Conservation (phyloP, 2,329 filamentous ascomycete genomes). For the Aspergillus hortae region DNA sequence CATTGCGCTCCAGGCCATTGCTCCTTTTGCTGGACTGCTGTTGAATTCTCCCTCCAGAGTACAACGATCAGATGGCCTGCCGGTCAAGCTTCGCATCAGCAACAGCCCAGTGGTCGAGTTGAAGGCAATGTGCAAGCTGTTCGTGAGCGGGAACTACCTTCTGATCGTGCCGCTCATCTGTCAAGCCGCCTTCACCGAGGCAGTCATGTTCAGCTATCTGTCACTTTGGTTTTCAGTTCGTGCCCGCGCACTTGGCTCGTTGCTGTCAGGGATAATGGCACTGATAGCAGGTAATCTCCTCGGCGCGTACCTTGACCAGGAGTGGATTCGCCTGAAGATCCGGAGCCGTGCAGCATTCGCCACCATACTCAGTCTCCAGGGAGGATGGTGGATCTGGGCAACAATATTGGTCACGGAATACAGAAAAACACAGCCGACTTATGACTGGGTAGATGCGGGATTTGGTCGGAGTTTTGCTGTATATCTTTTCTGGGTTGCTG, state of each 20-base stretch:
- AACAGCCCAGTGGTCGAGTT: conserved; percentile 58
- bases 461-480: conserved; percentile 66
- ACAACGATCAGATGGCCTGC: conserved; percentile 61
- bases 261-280: conserved; percentile 65
- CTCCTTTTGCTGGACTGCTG: conserved; percentile 62
- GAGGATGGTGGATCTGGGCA: conserved; percentile 70
- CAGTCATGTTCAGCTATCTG: conserved; percentile 69
- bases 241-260: conserved; percentile 65
- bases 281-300: conserved; percentile 64
- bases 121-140: conserved; percentile 55
- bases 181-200: conserved; percentile 67
- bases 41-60: conserved; percentile 61
- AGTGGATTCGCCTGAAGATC: conserved; percentile 50
- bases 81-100: conserved; percentile 57
- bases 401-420: conserved; percentile 64
- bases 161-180: conserved; percentile 65
- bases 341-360: conserved; percentile 56
- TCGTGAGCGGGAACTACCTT: conserved; percentile 60
- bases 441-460: conserved; percentile 62
- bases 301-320: conserved; percentile 63
- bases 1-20: conserved; percentile 65
- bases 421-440: conserved; percentile 53
- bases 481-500: conserved; percentile 63
- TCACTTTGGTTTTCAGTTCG: conserved; percentile 68
- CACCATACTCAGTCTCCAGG: conserved; percentile 52